Conservation (phyloP, 2,329 filamentous ascomycete species). For the Coniochaeta pulveracea region DNA sequence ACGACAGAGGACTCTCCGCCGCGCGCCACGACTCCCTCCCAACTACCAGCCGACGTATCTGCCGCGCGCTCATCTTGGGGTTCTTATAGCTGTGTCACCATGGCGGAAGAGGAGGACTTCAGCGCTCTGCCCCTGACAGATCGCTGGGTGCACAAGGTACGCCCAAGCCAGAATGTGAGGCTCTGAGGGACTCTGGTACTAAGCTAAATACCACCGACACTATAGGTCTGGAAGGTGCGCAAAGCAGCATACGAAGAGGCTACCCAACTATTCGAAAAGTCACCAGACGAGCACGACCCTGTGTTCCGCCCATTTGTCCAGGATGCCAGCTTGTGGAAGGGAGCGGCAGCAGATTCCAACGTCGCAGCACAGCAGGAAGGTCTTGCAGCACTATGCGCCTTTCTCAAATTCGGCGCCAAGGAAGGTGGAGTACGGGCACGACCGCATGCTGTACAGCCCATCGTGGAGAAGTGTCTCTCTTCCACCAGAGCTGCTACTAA, state of each 20-base stretch:
- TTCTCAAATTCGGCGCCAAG: constrained; percentile 79
- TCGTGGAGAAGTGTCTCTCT: constrained; percentile 84
- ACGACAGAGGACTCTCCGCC: constrained; percentile 1
- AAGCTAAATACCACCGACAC: constrained; percentile 3
- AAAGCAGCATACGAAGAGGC: constrained; percentile 94
- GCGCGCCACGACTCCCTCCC: not conserved
- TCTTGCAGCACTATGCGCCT: constrained; percentile 76
- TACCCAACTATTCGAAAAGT: constrained; percentile 72
- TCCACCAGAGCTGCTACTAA: constrained; percentile 86
- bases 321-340: constrained; percentile 82
- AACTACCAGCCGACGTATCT: not conserved
- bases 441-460: constrained; percentile 58
- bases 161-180: too few species aligned
- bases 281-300: constrained; percentile 75
- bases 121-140: constrained; percentile 67
- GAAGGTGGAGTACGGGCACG: constrained; percentile 73
- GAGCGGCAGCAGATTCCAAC: constrained; percentile 85
- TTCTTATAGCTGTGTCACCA: constrained; percentile 22
- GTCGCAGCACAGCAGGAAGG: constrained; percentile 95
- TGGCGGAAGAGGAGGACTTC: constrained; percentile 85
- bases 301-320: constrained; percentile 79
- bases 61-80: constrained; percentile 1
- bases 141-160: constrained; percentile 72
- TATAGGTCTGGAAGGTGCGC: constrained; percentile 85
- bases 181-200: too few species aligned